These are phyloP conservation scores for Chionographis japonica DNA, from an alignment of 106 monocot species.

Conservation along the genomic window DNA sequence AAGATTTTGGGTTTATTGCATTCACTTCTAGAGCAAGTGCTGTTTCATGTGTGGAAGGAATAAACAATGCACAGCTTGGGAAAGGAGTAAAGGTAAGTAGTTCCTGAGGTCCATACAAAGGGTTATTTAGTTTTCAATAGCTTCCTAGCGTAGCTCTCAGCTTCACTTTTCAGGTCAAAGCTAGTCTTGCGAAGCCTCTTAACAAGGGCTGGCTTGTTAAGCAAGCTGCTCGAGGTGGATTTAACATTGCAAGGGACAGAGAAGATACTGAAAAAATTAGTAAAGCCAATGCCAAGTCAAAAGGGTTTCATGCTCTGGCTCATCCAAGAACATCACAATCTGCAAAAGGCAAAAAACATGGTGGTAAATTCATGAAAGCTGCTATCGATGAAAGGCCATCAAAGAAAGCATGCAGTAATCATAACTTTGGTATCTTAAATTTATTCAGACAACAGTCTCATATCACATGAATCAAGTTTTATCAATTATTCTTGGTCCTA, in stretches of 20 bases:
- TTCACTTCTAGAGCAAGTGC: conserved; percentile 54
- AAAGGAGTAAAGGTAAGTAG: conserved; percentile 45
- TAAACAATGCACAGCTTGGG: conserved; percentile 36
- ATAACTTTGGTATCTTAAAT: conserved; percentile 14
- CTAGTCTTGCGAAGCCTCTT: conserved; percentile 30
- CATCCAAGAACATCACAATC: background rate
- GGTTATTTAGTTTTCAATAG: background rate
- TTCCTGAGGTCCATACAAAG: too few species aligned
- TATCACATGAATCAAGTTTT: too few species aligned
- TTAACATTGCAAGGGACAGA: conserved; percentile 19
- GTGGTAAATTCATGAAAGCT: conserved; percentile 14
- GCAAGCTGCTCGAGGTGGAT: conserved; percentile 29
- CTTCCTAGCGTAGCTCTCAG: background rate
- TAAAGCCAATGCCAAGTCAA: conserved; percentile 11
- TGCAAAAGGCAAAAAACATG: conserved; percentile 16
- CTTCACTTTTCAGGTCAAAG: conserved; percentile 26
- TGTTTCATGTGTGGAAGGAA: conserved; percentile 55
- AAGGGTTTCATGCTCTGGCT: background rate
- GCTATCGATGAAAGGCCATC: conserved; percentile 4
- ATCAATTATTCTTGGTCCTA: too few species aligned
- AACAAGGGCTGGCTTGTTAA: conserved; percentile 22
- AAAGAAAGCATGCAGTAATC: conserved; percentile 30
- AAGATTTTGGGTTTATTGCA: conserved; percentile 65
- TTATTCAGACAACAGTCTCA: conserved; percentile 4
- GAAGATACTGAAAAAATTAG: conserved; percentile 15